These are phyloP conservation scores for Guillardia theta DNA, from an alignment of 78 protist genomes.

Conservation along the genomic window DNA sequence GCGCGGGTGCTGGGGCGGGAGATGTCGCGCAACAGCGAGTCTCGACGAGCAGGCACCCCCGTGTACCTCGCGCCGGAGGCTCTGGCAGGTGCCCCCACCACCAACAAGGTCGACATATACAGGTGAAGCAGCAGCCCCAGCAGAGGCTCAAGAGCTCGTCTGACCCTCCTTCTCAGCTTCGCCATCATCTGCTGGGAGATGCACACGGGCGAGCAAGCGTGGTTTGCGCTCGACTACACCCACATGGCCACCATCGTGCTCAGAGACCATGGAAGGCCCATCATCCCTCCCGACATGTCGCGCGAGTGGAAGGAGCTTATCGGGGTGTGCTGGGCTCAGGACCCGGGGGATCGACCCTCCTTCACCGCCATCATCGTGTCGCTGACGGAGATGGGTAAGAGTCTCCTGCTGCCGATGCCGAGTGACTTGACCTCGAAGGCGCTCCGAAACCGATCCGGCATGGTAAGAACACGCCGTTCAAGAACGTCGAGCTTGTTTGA, in stretches of 20 bases:
- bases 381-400: not conserved
- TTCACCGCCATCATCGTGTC: not conserved
- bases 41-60: not conserved
- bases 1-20: not conserved
- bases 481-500: conserved; percentile 16
- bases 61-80: conserved; percentile 11
- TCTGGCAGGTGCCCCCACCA: not conserved
- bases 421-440: not conserved
- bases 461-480: not conserved
- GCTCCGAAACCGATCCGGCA: not conserved
- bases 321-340: not conserved
- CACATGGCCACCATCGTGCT: not conserved
- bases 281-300: not conserved
- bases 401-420: too few species aligned
- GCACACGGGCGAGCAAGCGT: conserved; percentile 12
- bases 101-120: not conserved
- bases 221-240: not conserved
- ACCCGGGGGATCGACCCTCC: not conserved
- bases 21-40: not conserved
- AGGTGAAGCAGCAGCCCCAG: not conserved
- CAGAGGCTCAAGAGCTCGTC: not conserved
- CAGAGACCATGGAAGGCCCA: not conserved
- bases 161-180: not conserved
- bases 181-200: not conserved
- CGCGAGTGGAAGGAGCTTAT: not conserved